Evolutionary conservation across 2,329 filamentous ascomycete species (phyloP), one percentile per base, ranked within the genome.

Genomic region (Penicillium sp.): DNA sequence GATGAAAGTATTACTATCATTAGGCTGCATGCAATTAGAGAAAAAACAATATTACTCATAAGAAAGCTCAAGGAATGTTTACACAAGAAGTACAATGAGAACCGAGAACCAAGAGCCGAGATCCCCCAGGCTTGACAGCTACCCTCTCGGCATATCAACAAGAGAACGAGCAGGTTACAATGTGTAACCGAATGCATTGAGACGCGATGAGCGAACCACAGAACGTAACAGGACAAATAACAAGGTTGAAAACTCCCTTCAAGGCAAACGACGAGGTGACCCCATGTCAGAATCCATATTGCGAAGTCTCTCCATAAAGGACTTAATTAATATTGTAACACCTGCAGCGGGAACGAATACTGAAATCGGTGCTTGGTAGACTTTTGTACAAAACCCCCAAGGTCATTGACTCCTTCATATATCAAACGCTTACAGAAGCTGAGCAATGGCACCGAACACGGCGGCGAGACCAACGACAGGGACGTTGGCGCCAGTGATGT

Each of bases 361-460:
- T 38, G 55, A 53, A 56, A 56, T 60, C 63, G 55, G 67, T 65
- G 63, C 65, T 65, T 63, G 66, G 63, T 61, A 65, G 60, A 62
- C 60, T 60, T 65, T 61, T 70, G 64, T 69, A 70, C 64, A 67
- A 60, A 56, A 50, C 54, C 64, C 60, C 58, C 58, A 60, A 61
- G 56, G 30, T 50, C 30, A 40, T 46, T 35, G 35, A 46, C 27
- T 40, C 41, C 40, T 59, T 60, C 44, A 56, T 54, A 50, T 59
- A 58, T 63, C 56, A 50, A 63, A 54, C 61, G 58, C 65, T 72
- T 76, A 78, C 68, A 78, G 64, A 52, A 75, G 67, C 60, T 72
- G 69, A 56, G 75, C 58, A 36, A 77, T 58, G 60, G 70, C 70
- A 60, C 73, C 73, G 56, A 77, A 63, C 46, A 73, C 9, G 43